Conservation (phyloP, 1,139 yeast genomes). For the Scheffersomyces lignicola region DNA sequence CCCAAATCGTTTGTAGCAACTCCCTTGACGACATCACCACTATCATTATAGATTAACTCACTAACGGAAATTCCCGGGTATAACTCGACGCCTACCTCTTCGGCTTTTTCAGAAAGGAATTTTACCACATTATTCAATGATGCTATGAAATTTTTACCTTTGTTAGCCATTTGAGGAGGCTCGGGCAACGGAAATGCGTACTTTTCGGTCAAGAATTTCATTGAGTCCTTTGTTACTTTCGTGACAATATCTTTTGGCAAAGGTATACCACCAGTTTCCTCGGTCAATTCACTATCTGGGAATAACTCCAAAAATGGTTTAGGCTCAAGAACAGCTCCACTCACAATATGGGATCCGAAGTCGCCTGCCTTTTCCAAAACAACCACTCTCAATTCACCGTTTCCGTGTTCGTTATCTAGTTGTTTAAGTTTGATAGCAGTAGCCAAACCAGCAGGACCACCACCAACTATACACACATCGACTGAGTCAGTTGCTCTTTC, state of each 20-base stretch:
- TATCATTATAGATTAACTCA: conserved; percentile 64
- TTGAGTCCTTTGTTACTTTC: conserved; percentile 63
- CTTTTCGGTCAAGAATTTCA: conserved; percentile 65
- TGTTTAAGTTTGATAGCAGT: conserved; percentile 90
- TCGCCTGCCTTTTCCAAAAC: conserved; percentile 92
- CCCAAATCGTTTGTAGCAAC: conserved; percentile 96
- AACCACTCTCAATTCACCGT: conserved; percentile 74
- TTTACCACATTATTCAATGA: conserved; percentile 80
- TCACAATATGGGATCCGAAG: conserved; percentile 85
- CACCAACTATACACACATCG: conserved; percentile 95
- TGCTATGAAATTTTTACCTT: conserved; percentile 79
- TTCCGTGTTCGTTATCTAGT: conserved; percentile 67
- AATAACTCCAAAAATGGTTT: conserved; percentile 80
- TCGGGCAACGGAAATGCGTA: conserved; percentile 75
- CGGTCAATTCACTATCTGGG: conserved; percentile 66
- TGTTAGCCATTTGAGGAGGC: conserved; percentile 87
- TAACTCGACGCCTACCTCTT: conserved; percentile 88
- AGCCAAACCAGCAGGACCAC: conserved; percentile 96
- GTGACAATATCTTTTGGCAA: conserved; percentile 76
- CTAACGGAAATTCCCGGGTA: conserved; percentile 92
- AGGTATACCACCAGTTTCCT: conserved; percentile 61
- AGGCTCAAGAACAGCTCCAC: conserved; percentile 95
- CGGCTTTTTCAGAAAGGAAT: conserved; percentile 85
- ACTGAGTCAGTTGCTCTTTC: conserved; percentile 82
- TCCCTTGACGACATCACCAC: conserved; percentile 69